Evolutionary conservation across 495 filamentous ascomycete genomes (phyloP).

Genomic region (Penicillium ochrochloron): DNA sequence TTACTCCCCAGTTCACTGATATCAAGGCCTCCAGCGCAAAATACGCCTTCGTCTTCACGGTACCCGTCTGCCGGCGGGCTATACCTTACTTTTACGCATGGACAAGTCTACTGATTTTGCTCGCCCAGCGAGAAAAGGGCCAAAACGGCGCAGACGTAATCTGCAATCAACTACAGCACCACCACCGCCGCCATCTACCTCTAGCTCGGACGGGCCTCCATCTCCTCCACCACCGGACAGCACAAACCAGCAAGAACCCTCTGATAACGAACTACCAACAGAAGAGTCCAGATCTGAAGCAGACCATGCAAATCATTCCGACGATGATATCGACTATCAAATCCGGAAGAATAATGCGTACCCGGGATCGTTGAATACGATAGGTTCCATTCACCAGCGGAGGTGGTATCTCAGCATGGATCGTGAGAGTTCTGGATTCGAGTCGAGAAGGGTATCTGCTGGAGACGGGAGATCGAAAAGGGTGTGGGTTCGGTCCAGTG

Average conservation of each 20-base stretch:
- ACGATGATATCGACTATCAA: constrained; percentile 41
- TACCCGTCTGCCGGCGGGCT: constrained; percentile 57
- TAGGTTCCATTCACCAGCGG: constrained; percentile 67
- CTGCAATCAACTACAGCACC: background rate
- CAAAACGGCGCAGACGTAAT: constrained; percentile 35
- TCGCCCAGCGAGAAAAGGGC: constrained; percentile 30
- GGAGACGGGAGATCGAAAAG: constrained; percentile 19
- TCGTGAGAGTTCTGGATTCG: constrained; percentile 57
- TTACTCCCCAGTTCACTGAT: background rate
- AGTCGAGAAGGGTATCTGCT: constrained; percentile 17
- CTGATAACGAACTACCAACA: background rate
- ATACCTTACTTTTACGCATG: constrained; percentile 63
- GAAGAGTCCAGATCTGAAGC: background rate
- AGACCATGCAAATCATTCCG: constrained; percentile 19
- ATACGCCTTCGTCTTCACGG: constrained; percentile 66
- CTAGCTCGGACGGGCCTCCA: constrained; percentile 18
- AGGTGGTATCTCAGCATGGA: constrained; percentile 66
- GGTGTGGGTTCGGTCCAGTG: constrained; percentile 25
- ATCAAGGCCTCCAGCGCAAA: constrained; percentile 45
- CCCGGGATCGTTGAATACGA: constrained; percentile 62
- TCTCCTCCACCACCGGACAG: constrained; percentile 8
- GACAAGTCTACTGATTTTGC: constrained; percentile 49
- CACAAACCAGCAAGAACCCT: background rate
- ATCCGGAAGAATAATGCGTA: constrained; percentile 69
- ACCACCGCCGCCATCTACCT: constrained; percentile 26